phyloP scores from a whole-genome alignment of 176 grass and related monocot species.

The Phragmites australis region DNA sequence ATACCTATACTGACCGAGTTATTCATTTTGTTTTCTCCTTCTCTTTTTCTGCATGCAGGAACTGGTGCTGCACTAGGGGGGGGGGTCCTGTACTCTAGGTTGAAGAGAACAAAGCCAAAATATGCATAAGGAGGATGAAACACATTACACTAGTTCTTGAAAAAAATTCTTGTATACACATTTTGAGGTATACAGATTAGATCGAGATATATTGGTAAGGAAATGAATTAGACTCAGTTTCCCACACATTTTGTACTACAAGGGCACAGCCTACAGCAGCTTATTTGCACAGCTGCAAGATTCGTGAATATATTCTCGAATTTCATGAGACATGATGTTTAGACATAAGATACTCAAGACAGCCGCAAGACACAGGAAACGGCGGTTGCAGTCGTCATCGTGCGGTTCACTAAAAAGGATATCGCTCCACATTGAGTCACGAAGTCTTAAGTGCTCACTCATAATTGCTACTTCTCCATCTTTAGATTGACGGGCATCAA shows the following conservation, averaged over 20 bases:
- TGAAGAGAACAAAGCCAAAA: slow-evolving; percentile 53
- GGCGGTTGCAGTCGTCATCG: background rate
- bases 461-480: too few relatives aligned
- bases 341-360: background rate
- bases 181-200: background rate
- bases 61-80: slow-evolving; percentile 62
- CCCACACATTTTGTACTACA: slow-evolving; percentile 5
- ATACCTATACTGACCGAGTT: too few relatives aligned
- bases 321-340: background rate
- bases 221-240: background rate
- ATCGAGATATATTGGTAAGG: background rate
- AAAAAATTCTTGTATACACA: background rate
- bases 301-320: background rate
- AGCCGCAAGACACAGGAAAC: background rate
- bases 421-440: too few relatives aligned
- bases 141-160: background rate
- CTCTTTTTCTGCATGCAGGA: slow-evolving; percentile 18
- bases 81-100: slow-evolving; percentile 65
- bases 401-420: background rate
- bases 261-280: background rate
- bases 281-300: background rate
- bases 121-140: slow-evolving; percentile 12
- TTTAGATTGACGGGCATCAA: too few relatives aligned
- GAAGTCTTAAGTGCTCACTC: too few relatives aligned
- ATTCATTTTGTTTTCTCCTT: background rate